These are phyloP conservation scores for Mucor circinelloides DNA, from an alignment of 371 early-diverging fungal genomes.

Conservation along the genomic window DNA sequence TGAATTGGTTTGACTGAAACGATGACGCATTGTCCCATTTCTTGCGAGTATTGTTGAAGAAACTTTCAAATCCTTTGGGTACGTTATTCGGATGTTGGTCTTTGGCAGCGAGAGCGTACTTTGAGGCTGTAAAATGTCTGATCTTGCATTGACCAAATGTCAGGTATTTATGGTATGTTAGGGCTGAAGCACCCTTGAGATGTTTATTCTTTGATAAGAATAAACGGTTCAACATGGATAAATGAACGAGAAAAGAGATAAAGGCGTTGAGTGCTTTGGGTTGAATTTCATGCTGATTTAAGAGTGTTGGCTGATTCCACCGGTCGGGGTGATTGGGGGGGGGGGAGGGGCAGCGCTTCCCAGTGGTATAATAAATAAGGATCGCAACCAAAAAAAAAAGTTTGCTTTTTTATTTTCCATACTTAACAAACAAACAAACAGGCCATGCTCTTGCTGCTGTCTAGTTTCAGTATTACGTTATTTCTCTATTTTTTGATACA, in stretches of 20 bases:
- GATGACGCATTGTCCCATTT: not conserved
- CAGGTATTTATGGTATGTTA: not conserved
- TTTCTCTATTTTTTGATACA: not conserved
- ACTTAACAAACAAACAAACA: constrained; percentile 9
- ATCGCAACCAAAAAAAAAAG: not conserved
- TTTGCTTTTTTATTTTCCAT: not conserved
- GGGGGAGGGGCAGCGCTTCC: not conserved
- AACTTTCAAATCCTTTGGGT: constrained; percentile 13
- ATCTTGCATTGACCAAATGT: not conserved
- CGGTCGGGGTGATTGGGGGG: not conserved
- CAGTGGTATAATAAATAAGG: not conserved
- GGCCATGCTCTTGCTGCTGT: constrained; percentile 1
- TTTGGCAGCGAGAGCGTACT: not conserved
- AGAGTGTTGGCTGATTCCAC: not conserved
- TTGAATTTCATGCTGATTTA: not conserved
- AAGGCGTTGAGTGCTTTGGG: not conserved
- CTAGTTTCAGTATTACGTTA: constrained; percentile 2
- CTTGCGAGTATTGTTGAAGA: not conserved
- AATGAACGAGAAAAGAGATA: not conserved
- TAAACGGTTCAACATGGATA: not conserved
- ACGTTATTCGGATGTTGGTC: not conserved
- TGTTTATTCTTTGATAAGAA: not conserved
- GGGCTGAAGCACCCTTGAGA: not conserved
- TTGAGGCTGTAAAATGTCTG: not conserved
- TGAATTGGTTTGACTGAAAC: not conserved